phyloP scores from a whole-genome alignment of 345 rosid genomes.

The Pugionium dolabratum region DNA sequence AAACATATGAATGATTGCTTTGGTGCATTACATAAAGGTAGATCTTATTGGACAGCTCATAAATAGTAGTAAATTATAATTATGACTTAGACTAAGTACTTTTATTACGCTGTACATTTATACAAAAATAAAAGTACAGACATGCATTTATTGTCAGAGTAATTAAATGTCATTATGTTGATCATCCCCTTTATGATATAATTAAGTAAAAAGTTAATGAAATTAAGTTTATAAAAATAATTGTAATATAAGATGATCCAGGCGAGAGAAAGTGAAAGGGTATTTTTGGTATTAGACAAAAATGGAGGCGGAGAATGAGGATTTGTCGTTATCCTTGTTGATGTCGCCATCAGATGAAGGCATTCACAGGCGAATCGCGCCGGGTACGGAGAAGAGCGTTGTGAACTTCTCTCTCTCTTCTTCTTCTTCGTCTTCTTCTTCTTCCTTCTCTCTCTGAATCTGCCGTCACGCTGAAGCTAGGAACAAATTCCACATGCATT shows the following conservation, averaged over 20 bases:
- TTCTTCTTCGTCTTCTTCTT: not conserved
- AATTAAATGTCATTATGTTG: constrained; percentile 21
- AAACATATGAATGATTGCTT: constrained; percentile 5
- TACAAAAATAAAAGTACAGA: constrained; percentile 12
- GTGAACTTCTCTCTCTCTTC: not conserved
- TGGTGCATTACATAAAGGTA: constrained; percentile 17
- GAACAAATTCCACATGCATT: constrained; percentile 30
- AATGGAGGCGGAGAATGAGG: constrained; percentile 13
- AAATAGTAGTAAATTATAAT: constrained; percentile 31
- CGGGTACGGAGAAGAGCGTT: constrained; percentile 26
- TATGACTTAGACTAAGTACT: constrained; percentile 10
- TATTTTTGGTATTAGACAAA: not conserved
- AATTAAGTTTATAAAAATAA: not conserved
- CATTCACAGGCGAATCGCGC: constrained; percentile 46
- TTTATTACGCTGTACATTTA: not conserved
- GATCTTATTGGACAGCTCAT: constrained; percentile 35
- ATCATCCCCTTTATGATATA: not conserved
- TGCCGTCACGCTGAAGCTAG: constrained; percentile 24
- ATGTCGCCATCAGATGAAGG: constrained; percentile 41
- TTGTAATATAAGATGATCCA: too few relatives aligned
- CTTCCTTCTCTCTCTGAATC: constrained; percentile 25
- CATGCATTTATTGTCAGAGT: constrained; percentile 40
- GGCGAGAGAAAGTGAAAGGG: constrained; percentile 19
- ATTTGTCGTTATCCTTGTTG: constrained; percentile 33
- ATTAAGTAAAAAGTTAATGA: too few relatives aligned